Conservation (phyloP, 306 rosid genomes). For the Glycine latifolia region DNA sequence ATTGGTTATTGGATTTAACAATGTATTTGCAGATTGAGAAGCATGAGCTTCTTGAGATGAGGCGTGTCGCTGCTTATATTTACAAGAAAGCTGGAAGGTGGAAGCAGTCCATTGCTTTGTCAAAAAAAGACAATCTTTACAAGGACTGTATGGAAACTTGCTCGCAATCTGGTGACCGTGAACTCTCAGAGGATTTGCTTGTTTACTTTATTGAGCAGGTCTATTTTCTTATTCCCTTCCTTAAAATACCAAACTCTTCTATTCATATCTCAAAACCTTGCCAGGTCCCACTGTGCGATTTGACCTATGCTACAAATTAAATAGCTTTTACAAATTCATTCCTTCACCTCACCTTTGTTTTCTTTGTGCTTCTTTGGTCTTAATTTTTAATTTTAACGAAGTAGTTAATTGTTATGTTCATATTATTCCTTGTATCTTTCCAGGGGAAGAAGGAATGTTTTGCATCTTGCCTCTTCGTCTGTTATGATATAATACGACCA, state of each 20-base stretch:
- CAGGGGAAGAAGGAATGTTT: conserved; percentile 93
- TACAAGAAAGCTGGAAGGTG: conserved; percentile 91
- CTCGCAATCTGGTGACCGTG: conserved; percentile 86
- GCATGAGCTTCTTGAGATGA: conserved; percentile 88
- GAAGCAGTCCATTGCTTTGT: conserved; percentile 89
- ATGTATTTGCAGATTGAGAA: conserved; percentile 72
- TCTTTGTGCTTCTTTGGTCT: not conserved
- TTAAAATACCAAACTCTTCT: conserved; percentile 1
- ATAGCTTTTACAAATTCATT: not conserved
- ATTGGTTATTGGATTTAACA: conserved; percentile 27
- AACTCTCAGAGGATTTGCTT: conserved; percentile 84
- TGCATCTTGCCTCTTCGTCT: conserved; percentile 88
- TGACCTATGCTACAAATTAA: conserved; percentile 5
- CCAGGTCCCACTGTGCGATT: not conserved
- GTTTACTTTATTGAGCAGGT: conserved; percentile 83
- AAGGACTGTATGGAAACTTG: conserved; percentile 94
- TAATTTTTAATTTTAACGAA: not conserved
- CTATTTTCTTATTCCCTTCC: conserved; percentile 2
- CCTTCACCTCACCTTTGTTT: not conserved
- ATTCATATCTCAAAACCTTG: not conserved
- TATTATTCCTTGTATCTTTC: not conserved
- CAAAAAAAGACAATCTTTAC: conserved; percentile 89
- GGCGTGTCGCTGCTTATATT: conserved; percentile 88
- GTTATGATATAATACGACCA: conserved; percentile 74
- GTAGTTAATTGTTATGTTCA: too few species aligned